Conservation (phyloP, 257 asterid genomes). For the Solanum pinnatisectum region DNA sequence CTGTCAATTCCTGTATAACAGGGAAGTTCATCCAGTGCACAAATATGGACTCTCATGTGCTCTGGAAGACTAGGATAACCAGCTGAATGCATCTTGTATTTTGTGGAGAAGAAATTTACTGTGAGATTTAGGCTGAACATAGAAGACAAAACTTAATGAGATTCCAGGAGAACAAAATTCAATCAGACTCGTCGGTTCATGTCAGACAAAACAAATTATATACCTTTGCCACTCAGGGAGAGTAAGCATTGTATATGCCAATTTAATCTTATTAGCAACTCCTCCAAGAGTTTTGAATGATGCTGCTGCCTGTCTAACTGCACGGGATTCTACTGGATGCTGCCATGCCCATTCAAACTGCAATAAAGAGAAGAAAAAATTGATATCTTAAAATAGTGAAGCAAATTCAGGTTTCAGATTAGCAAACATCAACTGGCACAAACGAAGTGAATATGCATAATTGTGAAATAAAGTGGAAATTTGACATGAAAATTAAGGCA, state of each 20-base stretch:
- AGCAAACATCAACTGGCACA: not conserved
- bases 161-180: not conserved
- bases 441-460: not conserved
- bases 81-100: constrained; percentile 44
- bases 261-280: constrained; percentile 72
- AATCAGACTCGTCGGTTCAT: not conserved
- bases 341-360: constrained; percentile 99
- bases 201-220: not conserved
- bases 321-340: constrained; percentile 78
- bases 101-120: constrained; percentile 81
- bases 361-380: not conserved
- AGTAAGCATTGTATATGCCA: constrained; percentile 77
- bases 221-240: constrained; percentile 91
- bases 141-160: not conserved
- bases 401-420: not conserved
- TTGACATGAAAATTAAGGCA: not conserved
- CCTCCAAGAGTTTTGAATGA: constrained; percentile 72
- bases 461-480: not conserved
- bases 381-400: not conserved
- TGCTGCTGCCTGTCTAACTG: constrained; percentile 65
- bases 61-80: constrained; percentile 54
- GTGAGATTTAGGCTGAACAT: constrained; percentile 62
- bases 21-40: constrained; percentile 78
- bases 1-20: constrained; percentile 33
- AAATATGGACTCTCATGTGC: constrained; percentile 36